phyloP scores from a whole-genome alignment of 2,329 filamentous ascomycete genomes.

The Fusarium chuoi region DNA sequence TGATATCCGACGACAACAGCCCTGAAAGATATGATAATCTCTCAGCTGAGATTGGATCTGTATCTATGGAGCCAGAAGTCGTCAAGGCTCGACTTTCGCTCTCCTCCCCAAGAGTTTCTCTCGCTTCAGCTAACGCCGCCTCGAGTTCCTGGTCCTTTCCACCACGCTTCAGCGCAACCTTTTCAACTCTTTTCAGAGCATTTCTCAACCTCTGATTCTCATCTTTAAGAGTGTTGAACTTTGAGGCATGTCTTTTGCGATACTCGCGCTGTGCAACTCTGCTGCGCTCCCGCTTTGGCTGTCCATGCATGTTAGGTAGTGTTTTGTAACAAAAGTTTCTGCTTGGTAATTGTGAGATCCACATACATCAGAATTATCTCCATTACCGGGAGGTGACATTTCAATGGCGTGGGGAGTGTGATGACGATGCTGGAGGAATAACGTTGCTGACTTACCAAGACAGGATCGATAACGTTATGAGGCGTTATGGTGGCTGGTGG shows the following conservation, averaged over 20 bases:
- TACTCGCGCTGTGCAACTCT: slow-evolving; percentile 43
- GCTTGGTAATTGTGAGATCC: slow-evolving; percentile 31
- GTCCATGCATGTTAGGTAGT: neutral
- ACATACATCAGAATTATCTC: slow-evolving; percentile 28
- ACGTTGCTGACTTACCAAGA: slow-evolving; percentile 14
- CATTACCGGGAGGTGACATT: slow-evolving; percentile 31
- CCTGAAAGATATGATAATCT: neutral
- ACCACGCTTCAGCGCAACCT: slow-evolving; percentile 15
- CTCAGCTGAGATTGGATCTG: neutral
- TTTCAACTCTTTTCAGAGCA: slow-evolving; percentile 34
- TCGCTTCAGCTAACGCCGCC: slow-evolving; percentile 28
- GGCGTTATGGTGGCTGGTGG: slow-evolving; percentile 17
- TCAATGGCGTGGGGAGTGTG: neutral
- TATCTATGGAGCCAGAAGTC: neutral
- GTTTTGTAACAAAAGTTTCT: neutral
- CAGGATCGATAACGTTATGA: slow-evolving; percentile 25
- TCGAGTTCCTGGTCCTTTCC: slow-evolving; percentile 24
- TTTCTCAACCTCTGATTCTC: slow-evolving; percentile 40
- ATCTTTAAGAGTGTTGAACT: slow-evolving; percentile 40
- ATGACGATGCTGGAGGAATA: slow-evolving; percentile 12
- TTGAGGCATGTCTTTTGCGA: slow-evolving; percentile 41
- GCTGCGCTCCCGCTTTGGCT: slow-evolving; percentile 43
- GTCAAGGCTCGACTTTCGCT: neutral
- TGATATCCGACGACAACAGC: neutral
- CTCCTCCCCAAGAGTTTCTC: slow-evolving; percentile 11